Evolutionary conservation across 768 basidiomycete genomes (phyloP).

Genomic region (Suillus brevipes): DNA sequence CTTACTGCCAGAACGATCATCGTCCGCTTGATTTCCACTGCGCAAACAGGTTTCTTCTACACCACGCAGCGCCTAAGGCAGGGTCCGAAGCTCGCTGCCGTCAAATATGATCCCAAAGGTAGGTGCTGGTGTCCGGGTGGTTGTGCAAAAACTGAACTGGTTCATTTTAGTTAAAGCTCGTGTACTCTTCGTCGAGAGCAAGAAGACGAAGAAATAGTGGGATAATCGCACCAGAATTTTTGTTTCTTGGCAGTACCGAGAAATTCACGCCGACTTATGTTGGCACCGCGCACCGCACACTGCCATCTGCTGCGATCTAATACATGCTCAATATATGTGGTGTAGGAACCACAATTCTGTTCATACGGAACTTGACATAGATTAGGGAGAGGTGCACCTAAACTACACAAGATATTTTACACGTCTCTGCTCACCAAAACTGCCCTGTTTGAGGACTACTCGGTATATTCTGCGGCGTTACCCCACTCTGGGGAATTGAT

Average conservation of each 20-base stretch:
- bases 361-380: neutral
- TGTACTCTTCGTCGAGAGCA: conserved; percentile 79
- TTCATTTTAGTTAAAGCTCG: conserved; percentile 56
- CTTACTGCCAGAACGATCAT: conserved; percentile 65
- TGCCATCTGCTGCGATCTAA: neutral
- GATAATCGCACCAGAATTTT: neutral
- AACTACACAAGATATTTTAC: neutral
- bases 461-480: conserved; percentile 53
- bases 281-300: neutral
- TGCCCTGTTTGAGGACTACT: conserved; percentile 17
- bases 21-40: conserved; percentile 86
- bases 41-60: conserved; percentile 91
- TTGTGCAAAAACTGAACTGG: neutral
- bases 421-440: conserved; percentile 6
- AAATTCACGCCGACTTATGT: neutral
- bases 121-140: conserved; percentile 25
- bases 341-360: neutral
- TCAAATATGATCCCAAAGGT: conserved; percentile 92
- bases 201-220: conserved; percentile 63
- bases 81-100: conserved; percentile 80
- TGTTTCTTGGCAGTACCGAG: neutral
- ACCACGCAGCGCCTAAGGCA: conserved; percentile 74
- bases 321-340: neutral
- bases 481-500: conserved; percentile 41
- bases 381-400: neutral